Conservation (phyloP, 75 land plant genomes). For the Adiantum capillusveneris region DNA sequence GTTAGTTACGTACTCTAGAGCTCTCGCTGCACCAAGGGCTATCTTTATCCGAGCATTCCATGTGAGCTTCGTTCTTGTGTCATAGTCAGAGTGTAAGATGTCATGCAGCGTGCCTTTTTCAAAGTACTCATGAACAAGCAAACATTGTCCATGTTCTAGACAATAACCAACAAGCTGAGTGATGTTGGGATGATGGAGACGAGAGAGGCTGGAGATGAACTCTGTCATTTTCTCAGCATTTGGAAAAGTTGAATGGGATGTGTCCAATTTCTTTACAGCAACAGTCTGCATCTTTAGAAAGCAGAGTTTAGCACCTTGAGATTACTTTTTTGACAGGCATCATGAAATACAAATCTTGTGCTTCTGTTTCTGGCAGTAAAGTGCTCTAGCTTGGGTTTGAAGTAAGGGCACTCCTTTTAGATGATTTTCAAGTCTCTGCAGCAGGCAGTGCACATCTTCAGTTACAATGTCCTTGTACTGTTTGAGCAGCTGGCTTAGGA, state of each 20-base stretch:
- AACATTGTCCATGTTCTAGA: constrained; percentile 70
- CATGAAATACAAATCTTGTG: too few species aligned
- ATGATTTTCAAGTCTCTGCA: too few species aligned
- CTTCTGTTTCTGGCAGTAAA: too few species aligned
- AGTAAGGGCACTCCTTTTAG: too few species aligned
- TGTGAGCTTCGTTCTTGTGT: constrained; percentile 31
- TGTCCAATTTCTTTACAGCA: constrained; percentile 32
- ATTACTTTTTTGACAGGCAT: too few species aligned
- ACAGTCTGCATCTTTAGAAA: constrained; percentile 15
- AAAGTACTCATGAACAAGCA: constrained; percentile 71
- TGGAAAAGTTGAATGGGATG: constrained; percentile 11
- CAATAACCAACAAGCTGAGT: constrained; percentile 85
- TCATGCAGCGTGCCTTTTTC: constrained; percentile 81
- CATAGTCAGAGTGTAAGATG: constrained; percentile 66
- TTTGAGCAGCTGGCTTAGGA: too few species aligned
- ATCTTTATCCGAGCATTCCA: constrained; percentile 96
- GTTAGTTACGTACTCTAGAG: neutral
- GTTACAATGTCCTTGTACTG: too few species aligned
- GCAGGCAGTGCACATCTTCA: too few species aligned
- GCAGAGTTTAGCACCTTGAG: too few species aligned
- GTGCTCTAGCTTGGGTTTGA: too few species aligned
- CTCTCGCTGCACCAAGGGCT: constrained; percentile 82
- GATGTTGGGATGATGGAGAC: constrained; percentile 67
- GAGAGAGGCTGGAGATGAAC: constrained; percentile 59
- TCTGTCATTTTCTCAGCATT: constrained; percentile 8